Base-by-base conservation (phyloP, 352 stramenopile species). In the Phytophthora fragariaefolia region DNA sequence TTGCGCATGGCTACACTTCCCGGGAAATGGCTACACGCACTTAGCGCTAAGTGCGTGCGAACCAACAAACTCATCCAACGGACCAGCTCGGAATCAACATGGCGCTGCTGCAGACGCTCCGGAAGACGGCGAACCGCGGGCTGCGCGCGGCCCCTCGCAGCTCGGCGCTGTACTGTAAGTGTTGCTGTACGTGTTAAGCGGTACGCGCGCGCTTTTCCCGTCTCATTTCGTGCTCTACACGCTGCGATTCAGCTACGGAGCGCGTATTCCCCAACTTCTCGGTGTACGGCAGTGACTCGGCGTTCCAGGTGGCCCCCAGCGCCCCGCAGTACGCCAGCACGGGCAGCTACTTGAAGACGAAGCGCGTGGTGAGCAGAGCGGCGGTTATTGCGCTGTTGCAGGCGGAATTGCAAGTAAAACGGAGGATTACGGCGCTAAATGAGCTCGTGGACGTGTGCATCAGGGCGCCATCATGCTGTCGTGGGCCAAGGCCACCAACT, bases 401-500 rank as follows among this genome's bases (percentile, higher is more conserved):
- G 20, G 36, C 36, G 18, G 10, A 36, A 49, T 20, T 6, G 18
- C 2, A 4, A 4, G 40, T 9, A 58, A 23, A 18, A 23, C 2
- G 17, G 9, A 8, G 47, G 3, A 40, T 18, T 24, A 17, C 24
- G 22, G 17, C 17, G 22, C 26, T 72, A 58, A 68, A 18, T 53
- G 62, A 23, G 24, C 34, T 42, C 53, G 13, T 70, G 51, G 22
- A 24, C 69, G 24, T 7, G 32, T 66, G 27, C 0, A 43, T 18
- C 48, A 95, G 87, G 87, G 87, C 43, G 76, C 83, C 23, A 89
- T 95, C 60, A 91, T 95, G 82, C 63, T 95, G 40, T 93, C 83
- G 58, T 95, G 87, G 87, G 87, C 85, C 20, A 89, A 87, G 54
- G 71, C 83, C 38, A 87, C 70, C 22, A 83, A 87, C 63, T 81